Percentiles rank a stretch among this genome's conserved stretches.
These are phyloP conservation scores for Exophiala oligosperma DNA, from an alignment of 2,329 filamentous ascomycete genomes.

Conservation along the genomic window DNA sequence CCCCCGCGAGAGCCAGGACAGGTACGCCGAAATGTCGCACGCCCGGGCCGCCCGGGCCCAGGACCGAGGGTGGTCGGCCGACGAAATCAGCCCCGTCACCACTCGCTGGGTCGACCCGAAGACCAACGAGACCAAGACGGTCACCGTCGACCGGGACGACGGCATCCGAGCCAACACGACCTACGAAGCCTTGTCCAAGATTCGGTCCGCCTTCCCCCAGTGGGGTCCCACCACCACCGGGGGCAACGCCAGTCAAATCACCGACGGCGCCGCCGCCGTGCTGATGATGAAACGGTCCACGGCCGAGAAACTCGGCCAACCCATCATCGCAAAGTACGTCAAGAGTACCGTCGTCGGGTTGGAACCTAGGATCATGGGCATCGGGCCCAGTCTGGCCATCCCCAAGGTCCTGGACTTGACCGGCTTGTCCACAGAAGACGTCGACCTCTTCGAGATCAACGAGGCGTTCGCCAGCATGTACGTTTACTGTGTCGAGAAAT, in stretches of 20 bases:
- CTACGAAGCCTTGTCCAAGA: constrained; percentile 81
- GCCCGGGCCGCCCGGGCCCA: constrained; percentile 86
- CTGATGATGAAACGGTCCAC: constrained; percentile 94
- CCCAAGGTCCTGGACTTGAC: constrained; percentile 86
- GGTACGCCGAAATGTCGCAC: constrained; percentile 85
- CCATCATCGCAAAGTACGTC: constrained; percentile 91
- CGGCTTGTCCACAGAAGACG: constrained; percentile 81
- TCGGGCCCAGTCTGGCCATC: constrained; percentile 94
- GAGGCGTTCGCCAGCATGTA: constrained; percentile 93
- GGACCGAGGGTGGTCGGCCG: constrained; percentile 81
- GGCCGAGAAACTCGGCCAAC: constrained; percentile 80
- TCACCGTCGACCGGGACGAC: constrained; percentile 82
- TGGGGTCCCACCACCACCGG: constrained; percentile 85
- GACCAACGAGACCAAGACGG: constrained; percentile 76
- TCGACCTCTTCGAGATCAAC: constrained; percentile 98
- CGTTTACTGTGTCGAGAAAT: constrained; percentile 86
- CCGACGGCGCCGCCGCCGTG: constrained; percentile 91
- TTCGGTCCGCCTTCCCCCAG: constrained; percentile 84
- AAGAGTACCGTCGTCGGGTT: constrained; percentile 87
- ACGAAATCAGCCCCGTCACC: constrained; percentile 84
- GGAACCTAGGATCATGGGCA: constrained; percentile 91
- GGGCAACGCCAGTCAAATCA: constrained; percentile 93
- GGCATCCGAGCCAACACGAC: constrained; percentile 85
- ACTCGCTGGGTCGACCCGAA: constrained; percentile 90
- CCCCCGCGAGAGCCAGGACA: constrained; percentile 74